Evolutionary conservation across 176 grass and related monocot species (phyloP), one percentile per base, ranked within the genome.

Genomic region (Miscanthus lutarioriparius): DNA sequence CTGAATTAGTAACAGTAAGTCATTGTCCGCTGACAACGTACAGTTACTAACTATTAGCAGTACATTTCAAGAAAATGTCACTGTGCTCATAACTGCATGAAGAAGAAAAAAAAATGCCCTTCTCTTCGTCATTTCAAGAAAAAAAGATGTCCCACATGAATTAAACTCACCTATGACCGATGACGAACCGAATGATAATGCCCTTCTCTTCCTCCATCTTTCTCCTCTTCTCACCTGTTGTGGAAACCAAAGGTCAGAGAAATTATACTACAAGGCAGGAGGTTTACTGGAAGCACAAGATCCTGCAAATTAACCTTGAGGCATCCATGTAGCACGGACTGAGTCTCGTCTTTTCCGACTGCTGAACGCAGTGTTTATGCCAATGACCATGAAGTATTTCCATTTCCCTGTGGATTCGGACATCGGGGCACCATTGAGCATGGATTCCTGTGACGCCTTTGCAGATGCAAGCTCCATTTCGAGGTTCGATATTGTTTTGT

Each of bases 351-450:
- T 49, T 61, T 93, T 95, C 45, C 92, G 82, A 41, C 95, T 97
- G 84, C 95, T 97, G 85, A 97, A 97, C 12, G 95, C 95, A 7
- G 95, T 97, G 86, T 95, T 97, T 58, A 97, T 91, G 32, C 95
- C 95, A 7, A 97, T 63, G 79, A 97, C 95, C 92, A 97, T 91
- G 67, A 95, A 91, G 53, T 88, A 88, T 49, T 93, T 95, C n/a
- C 68, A 67, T 35, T 88, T 90, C 48, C 41, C 87, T 1, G 62
- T 75, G 3, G 76, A 67, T 87, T 90, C 91, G 0, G 87, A 84
- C 8, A 51, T 20, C 2, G 95, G 95, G 12, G 82, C 87, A 9
- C 84, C 89, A 12, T 77, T 90, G 51, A 88, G 67, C 38, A 90
- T 80, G 6, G 91, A 95, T 17, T 95, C 95, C 26, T 97, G 95